phyloP scores from a whole-genome alignment of 495 filamentous ascomycete species.

The Penicillium bialowiezense region DNA sequence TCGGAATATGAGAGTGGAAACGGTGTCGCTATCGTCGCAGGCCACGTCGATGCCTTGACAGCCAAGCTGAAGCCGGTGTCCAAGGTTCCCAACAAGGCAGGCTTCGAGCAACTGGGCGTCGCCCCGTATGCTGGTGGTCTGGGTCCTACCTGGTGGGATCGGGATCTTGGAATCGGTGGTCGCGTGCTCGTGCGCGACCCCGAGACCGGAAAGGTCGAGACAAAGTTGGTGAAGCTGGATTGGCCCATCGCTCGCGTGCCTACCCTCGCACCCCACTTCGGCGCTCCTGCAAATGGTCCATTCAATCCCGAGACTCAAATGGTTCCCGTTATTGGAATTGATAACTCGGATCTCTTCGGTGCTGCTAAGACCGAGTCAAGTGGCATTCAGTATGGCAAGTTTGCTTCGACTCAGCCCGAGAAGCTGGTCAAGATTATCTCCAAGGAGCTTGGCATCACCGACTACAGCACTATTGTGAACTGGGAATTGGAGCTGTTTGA shows the following conservation, averaged over 20 bases:
- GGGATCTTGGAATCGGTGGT: conserved; percentile 87
- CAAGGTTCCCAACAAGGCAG: conserved; percentile 72
- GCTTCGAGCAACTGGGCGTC: conserved; percentile 86
- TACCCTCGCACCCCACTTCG: conserved; percentile 92
- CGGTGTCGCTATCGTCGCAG: conserved; percentile 75
- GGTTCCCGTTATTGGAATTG: conserved; percentile 89
- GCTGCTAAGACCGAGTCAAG: conserved; percentile 22
- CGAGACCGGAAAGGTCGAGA: conserved; percentile 71
- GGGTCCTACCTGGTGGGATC: conserved; percentile 90
- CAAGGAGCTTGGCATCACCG: conserved; percentile 64
- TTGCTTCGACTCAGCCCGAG: conserved; percentile 76
- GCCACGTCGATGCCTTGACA: conserved; percentile 89
- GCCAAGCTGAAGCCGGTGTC: conserved; percentile 87
- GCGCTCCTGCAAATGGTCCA: conserved; percentile 68
- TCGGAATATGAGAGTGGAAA: conserved; percentile 80
- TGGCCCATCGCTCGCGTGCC: conserved; percentile 94
- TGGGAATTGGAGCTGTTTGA: conserved; percentile 99
- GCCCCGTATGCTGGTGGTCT: conserved; percentile 89
- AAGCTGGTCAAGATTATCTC: conserved; percentile 82
- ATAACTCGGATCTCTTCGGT: conserved; percentile 60
- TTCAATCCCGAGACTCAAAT: conserved; percentile 92
- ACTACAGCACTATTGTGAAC: conserved; percentile 72
- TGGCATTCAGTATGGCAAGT: conserved; percentile 52
- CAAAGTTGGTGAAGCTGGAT: conserved; percentile 81
- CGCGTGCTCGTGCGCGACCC: conserved; percentile 77